A percentile compares a stretch with the other conserved stretches of the same genome.
These are phyloP conservation scores for Salvia splendens DNA, from an alignment of 257 asterid species.

Conservation along the genomic window DNA sequence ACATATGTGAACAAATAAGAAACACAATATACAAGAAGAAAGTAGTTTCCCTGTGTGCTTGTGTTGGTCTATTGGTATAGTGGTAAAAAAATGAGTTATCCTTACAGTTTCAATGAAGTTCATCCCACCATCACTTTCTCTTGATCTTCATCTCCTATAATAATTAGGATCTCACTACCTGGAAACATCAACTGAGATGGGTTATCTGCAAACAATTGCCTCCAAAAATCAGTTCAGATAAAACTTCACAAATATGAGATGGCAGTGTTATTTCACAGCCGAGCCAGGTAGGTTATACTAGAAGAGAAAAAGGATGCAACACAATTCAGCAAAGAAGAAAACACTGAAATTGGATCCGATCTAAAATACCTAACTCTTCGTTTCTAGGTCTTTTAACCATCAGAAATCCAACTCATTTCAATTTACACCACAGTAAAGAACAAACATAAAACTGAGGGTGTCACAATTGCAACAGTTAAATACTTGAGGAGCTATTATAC, in stretches of 20 bases:
- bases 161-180: constrained; percentile 99
- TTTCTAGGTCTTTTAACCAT: not conserved
- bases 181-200: constrained; percentile 29
- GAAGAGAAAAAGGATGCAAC: constrained; percentile 10
- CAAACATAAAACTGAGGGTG: no score
- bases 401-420: no score
- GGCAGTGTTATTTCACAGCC: constrained; percentile 27
- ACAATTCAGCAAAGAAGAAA: constrained; percentile 8
- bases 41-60: no score
- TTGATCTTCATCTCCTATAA: constrained; percentile 65
- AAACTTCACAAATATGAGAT: constrained; percentile 19
- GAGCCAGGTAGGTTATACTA: constrained; percentile 23
- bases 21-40: no score
- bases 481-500: not conserved
- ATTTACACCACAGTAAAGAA: no score
- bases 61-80: no score
- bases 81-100: no score
- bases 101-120: constrained; percentile 77
- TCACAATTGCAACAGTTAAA: no score
- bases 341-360: not conserved
- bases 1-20: no score
- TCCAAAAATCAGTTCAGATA: constrained; percentile 17
- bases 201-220: constrained; percentile 21
- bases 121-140: constrained; percentile 62
- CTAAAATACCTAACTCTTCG: not conserved